Evolutionary conservation across 164 flowering plant genomes (phyloP), one percentile per base, ranked within the genome.

Genomic region (Nelumbo lutea): DNA sequence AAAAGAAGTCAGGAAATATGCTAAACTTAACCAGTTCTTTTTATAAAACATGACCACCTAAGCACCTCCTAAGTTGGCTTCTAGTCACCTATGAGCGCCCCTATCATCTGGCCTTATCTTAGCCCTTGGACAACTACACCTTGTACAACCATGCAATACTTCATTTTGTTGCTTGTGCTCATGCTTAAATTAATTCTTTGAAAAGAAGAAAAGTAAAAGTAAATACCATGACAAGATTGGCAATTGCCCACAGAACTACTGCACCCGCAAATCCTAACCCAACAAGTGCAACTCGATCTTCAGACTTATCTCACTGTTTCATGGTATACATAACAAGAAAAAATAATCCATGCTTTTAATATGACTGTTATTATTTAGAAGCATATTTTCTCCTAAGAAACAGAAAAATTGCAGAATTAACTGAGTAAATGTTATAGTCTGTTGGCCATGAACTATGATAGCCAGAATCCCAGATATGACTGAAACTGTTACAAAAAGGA

Each of bases 231-330:
- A 91, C 69, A 13, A 91, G 70, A 81, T 90, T 94, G 55, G 77
- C 5, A 40, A 92, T 83, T 64, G 96, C 89, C 98, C 98, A 94
- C 0, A 91, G 9, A 52, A 77, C 92, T 44, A 83, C 88, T 41
- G 90, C 61, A 38, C 82, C 86, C 4, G 96, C 87, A 73, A 93
- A 88, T 52, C 98, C 96, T 77, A 94, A 79, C 53, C 97, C 98
- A 62, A 87, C 64, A 50, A 91, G 67, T 64, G 82, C 97, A 56
- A 86, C 3, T 53, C 96, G 86, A 75, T 94, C 98, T 86, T 94
- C 98, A 57, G 92, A 59, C 0, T 85, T 82, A 46, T 83, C 89
- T 97, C 97, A 91, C 98, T 94, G 84, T 58, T 62, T 13, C 70
- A 61, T n/a, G 67, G 62, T 42, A 42, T 44, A 66, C 45, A 7